Base-by-base conservation (phyloP, 2,329 filamentous ascomycete species). In the Gaeumannomyces tritici region DNA sequence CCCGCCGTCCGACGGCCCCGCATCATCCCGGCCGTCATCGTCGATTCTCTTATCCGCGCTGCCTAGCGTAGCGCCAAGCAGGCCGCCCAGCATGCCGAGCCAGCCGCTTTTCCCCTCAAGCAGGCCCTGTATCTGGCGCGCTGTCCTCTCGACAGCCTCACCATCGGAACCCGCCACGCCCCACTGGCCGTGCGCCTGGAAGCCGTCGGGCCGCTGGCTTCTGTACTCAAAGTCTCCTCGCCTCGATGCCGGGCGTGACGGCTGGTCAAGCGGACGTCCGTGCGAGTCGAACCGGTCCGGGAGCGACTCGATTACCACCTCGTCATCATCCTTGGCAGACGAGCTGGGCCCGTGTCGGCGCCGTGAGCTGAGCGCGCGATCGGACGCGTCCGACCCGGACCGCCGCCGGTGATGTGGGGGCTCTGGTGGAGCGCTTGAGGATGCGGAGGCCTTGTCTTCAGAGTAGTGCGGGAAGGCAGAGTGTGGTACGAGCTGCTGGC, bases 201-300 rank as follows among this genome's bases (percentile, higher is more conserved):
- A 73, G 9, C 74, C 75, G 2, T 72, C 73, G 1, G 64, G n/a
- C 62, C 55, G 66, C 59, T 72, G 66, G 28, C 62, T 65, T 24
- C 70, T 67, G 61, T 76, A 76, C 42, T 74, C 73, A 63, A 82
- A 82, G 0, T 77, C 73, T 4, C 79, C 80, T 11, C 66, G 71
- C 3, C 79, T 73, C 4, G 70, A 71, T 1, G 74, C 74, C 21
- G 35, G 62, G 21, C 61, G 57, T 12, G 54, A 56, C 7, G 57
- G 60, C 9, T 66, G 66, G 57, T 75, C 71, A 1, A 83, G 66
- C 0, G 75, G 78, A 15, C 70, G 73, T 1, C 80, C 80, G 2
- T 76, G 66, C 0, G 68, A 62, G 64, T 83, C 79, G 60, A 83
- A 83, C 0, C 80, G 75, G 61, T 78, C 76, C 0, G 80, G 80